phyloP scores from a whole-genome alignment of 2,329 filamentous ascomycete species.

The Karstenula rhodostoma region DNA sequence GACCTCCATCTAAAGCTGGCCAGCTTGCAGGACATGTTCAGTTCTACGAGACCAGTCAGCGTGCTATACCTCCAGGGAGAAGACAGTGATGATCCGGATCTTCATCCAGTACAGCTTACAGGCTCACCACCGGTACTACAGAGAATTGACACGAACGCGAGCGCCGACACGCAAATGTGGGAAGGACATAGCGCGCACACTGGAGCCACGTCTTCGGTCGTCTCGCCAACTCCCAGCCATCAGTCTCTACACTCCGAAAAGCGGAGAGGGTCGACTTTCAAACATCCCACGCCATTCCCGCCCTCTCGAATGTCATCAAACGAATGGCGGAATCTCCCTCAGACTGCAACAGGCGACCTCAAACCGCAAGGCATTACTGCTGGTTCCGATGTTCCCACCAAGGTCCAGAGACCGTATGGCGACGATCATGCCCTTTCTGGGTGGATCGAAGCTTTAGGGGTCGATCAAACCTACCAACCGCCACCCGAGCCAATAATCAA shows the following conservation, averaged over 20 bases:
- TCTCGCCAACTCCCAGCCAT: slow-evolving; percentile 59
- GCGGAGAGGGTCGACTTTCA: slow-evolving; percentile 53
- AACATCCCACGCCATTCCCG: slow-evolving; percentile 55
- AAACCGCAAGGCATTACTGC: slow-evolving; percentile 52
- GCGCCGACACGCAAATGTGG: slow-evolving; percentile 54
- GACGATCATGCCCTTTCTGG: slow-evolving; percentile 73
- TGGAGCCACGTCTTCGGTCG: slow-evolving; percentile 64
- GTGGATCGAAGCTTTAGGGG: slow-evolving; percentile 90
- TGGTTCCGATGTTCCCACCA: slow-evolving; percentile 63
- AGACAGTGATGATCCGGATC: slow-evolving; percentile 80
- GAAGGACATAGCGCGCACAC: slow-evolving; percentile 62
- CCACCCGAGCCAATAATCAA: slow-evolving; percentile 76
- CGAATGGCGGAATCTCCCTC: slow-evolving; percentile 67
- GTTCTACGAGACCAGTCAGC: slow-evolving; percentile 80
- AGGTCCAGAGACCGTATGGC: slow-evolving; percentile 64
- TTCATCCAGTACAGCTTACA: slow-evolving; percentile 76
- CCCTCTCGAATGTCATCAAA: slow-evolving; percentile 56
- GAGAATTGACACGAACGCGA: slow-evolving; percentile 55
- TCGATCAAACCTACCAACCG: slow-evolving; percentile 85
- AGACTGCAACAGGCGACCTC: slow-evolving; percentile 61
- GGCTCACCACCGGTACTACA: slow-evolving; percentile 71
- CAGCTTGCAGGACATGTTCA: slow-evolving; percentile 86
- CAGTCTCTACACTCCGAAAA: slow-evolving; percentile 54
- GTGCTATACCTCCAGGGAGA: slow-evolving; percentile 80
- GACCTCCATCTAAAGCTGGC: slow-evolving; percentile 81